phyloP scores from a whole-genome alignment of 495 filamentous ascomycete genomes.

The Bathelium albidoporum region DNA sequence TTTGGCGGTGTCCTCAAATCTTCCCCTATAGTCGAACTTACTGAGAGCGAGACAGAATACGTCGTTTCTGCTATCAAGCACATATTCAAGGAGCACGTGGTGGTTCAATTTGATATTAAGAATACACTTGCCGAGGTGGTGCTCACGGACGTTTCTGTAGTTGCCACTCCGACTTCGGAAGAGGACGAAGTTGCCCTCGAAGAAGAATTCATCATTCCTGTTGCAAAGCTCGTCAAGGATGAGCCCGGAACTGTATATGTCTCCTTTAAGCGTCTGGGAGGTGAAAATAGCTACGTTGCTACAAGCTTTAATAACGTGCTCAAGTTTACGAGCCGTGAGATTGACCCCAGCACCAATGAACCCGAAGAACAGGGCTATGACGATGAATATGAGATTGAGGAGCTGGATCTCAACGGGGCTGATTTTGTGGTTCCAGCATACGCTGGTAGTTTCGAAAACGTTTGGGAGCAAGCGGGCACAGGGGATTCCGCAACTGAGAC shows the following conservation, averaged over 20 bases:
- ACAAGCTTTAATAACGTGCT: conserved; percentile 82
- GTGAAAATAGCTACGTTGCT: conserved; percentile 59
- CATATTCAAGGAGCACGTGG: conserved; percentile 92
- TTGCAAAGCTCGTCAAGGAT: conserved; percentile 65
- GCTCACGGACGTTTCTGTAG: conserved; percentile 80
- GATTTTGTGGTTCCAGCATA: conserved; percentile 92
- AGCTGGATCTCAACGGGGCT: conserved; percentile 80
- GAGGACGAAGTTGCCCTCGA: conserved; percentile 51
- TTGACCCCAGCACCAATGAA: conserved; percentile 87
- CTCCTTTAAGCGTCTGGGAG: conserved; percentile 73
- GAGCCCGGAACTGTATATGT: conserved; percentile 91
- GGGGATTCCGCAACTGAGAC: conserved; percentile 90
- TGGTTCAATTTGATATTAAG: conserved; percentile 95
- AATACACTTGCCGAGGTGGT: conserved; percentile 90
- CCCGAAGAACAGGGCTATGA: conserved; percentile 90
- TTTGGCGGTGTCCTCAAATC: conserved; percentile 89
- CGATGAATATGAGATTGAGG: conserved; percentile 94
- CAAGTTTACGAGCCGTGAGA: conserved; percentile 96
- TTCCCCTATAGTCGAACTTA: conserved; percentile 74
- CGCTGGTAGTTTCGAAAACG: conserved; percentile 85
- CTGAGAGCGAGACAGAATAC: conserved; percentile 96
- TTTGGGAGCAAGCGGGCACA: conserved; percentile 85
- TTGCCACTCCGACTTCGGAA: conserved; percentile 62
- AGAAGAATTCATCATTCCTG: conserved; percentile 90
- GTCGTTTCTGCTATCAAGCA: conserved; percentile 91